Evolutionary conservation across 2,329 filamentous ascomycete genomes (phyloP), one percentile per base, ranked within the genome.

Genomic region (Tolypocladium ophioglossoides): DNA sequence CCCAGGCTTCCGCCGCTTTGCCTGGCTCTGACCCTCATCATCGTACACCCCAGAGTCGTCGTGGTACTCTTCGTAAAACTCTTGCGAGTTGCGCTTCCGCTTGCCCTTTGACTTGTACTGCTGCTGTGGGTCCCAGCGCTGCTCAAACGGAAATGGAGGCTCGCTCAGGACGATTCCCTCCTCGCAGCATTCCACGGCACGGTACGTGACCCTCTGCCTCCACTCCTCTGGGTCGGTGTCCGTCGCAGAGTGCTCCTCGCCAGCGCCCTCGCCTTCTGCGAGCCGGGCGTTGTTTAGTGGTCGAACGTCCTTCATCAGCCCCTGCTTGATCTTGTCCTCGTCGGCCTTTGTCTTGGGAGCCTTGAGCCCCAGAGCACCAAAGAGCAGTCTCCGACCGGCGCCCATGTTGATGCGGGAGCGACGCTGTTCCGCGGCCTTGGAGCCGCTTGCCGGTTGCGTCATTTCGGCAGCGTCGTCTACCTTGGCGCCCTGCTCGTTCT

Each of bases 61-160:
- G 38, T 67, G 59, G 4, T 62, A 62, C 22, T 59, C 55, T 69
- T 71, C 59, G 63, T 65, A 59, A 6, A 62, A 63, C 24, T 59
- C 55, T 69, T 72, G 59, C 62, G 74, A 60, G 71, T 62, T 57
- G 35, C 76, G 73, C 65, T 85, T 84, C 53, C 74, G 71, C 58
- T 75, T 81, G 9, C 69, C 71, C 59, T 74, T 73, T 5, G 62
- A 64, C 2, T 66, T 66, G 51, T 63, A 70, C 59, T 73, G 72
- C 62, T 91, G 87, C 57, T 90, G 85, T 4, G 82, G 79, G 68
- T 95, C 89, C 92, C 91, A 96, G 49, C 88, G 81, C 68, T 96
- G 91, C 18, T 87, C 76, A 67, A 96, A 96, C 0, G 91, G 91
- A 64, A 95, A 96, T 0, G 91, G 89, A 0, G 92, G 91, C 37